These are phyloP conservation scores for Colletotrichum destructivum DNA, from an alignment of 2,329 filamentous ascomycete species.

Conservation along the genomic window DNA sequence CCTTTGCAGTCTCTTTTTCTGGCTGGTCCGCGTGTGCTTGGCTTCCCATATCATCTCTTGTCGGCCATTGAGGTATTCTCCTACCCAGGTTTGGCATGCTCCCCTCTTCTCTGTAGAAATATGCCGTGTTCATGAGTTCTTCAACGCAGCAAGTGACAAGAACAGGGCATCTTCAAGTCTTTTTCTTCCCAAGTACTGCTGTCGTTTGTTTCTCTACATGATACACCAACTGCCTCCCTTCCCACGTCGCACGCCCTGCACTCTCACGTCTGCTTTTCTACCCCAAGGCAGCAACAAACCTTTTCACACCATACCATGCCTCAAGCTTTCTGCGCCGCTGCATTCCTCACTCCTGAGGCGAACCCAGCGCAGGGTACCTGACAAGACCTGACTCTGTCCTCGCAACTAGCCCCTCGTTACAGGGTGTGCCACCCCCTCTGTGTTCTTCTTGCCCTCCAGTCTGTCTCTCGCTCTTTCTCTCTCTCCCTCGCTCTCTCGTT, in stretches of 20 bases:
- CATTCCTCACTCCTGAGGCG: slow-evolving; percentile 36
- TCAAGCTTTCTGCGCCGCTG: slow-evolving; percentile 34
- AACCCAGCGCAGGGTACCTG: slow-evolving; percentile 40
- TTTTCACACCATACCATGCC: slow-evolving; percentile 11
- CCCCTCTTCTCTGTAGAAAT: not conserved
- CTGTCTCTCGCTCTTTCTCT: slow-evolving; percentile 5
- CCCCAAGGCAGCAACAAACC: slow-evolving; percentile 7
- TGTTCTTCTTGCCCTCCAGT: slow-evolving; percentile 6
- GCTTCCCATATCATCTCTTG: slow-evolving; percentile 28
- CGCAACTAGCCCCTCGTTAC: slow-evolving; percentile 42
- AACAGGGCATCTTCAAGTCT: not conserved
- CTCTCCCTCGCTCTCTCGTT: not conserved
- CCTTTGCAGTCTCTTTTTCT: slow-evolving; percentile 26
- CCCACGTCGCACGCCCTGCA: not conserved
- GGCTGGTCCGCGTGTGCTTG: slow-evolving; percentile 22
- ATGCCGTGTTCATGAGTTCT: not conserved
- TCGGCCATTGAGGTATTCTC: not conserved
- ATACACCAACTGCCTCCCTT: not conserved
- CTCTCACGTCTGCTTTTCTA: not conserved
- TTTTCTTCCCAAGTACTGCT: not conserved
- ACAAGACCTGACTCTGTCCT: slow-evolving; percentile 42
- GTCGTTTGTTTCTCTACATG: too few species aligned
- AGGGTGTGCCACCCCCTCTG: slow-evolving; percentile 33
- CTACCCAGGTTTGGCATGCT: not conserved
- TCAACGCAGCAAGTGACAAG: not conserved